Conservation (phyloP, 352 stramenopile species). For the Phytophthora podocarpi region DNA sequence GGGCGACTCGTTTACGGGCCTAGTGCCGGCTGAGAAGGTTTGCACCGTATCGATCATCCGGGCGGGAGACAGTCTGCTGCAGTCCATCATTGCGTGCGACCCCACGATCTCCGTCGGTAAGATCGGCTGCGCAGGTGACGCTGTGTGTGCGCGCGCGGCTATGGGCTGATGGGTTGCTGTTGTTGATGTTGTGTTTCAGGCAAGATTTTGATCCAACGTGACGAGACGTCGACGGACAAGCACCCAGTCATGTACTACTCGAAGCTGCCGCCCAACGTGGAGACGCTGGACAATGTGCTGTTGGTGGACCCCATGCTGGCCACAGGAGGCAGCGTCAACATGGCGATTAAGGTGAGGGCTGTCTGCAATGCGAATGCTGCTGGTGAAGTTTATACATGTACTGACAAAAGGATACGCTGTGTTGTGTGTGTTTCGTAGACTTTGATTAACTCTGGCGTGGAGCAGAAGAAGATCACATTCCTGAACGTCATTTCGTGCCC, state of each 20-base stretch:
- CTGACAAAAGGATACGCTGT: constrained; percentile 1
- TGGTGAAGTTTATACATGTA: background rate
- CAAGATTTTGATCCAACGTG: constrained; percentile 98
- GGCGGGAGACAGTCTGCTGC: constrained; percentile 89
- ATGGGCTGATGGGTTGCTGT: no score
- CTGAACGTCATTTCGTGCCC: constrained; percentile 94
- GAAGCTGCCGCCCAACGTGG: constrained; percentile 92
- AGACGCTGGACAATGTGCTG: constrained; percentile 87
- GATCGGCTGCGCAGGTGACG: no score
- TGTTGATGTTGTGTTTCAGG: constrained; percentile 74
- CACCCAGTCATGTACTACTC: constrained; percentile 93
- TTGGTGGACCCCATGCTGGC: constrained; percentile 97
- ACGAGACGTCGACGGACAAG: constrained; percentile 91
- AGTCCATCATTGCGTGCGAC: constrained; percentile 89
- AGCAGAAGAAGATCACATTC: constrained; percentile 93
- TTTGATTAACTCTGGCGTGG: constrained; percentile 84
- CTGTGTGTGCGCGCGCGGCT: no score
- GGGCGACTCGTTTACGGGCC: constrained; percentile 57
- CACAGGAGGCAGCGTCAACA: constrained; percentile 88
- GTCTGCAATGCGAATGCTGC: background rate
- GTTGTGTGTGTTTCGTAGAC: constrained; percentile 41
- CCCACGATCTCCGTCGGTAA: constrained; percentile 86
- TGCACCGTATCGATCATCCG: constrained; percentile 95
- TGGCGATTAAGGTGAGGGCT: constrained; percentile 86
- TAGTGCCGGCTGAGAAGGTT: constrained; percentile 67